Base-by-base conservation (phyloP, 768 basidiomycete species). In the Lentinula lateritia region DNA sequence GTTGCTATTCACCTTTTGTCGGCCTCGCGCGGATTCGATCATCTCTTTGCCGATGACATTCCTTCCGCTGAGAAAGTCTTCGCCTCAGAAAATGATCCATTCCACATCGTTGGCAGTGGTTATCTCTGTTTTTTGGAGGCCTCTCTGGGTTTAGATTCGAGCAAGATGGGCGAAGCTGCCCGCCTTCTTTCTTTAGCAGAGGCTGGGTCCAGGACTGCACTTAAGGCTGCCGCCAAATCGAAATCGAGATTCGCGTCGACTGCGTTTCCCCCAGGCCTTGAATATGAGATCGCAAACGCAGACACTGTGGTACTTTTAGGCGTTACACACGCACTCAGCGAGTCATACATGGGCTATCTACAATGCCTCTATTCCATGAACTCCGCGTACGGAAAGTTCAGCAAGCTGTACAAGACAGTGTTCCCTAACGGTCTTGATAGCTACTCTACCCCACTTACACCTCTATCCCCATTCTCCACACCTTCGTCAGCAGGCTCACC, bases 201-300 rank as follows among this genome's bases (percentile, higher is more conserved):
- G 66, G 81, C 83, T 0, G 84, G 81, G 4, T 79, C 88, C 0
- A 84, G 81, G 67, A 84, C 80, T 62, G 79, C 82, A 53, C 68
- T 71, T 60, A 79, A 73, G 60, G 58, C 55, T 15, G 55, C 55
- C 5, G 12, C 41, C 34, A 56, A 56, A 63, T 68, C 34, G 71
- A 73, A 48, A 61, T 71, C 74, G 58, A 77, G 75, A 65, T 28
- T 28, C 28, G 50, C 52, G 65, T 57, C 71, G 74, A 61, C 76
- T 76, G 71, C 67, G 3, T 43, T 56, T 13, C 55, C 55, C 18
- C 55, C 55, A 3, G 68, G 88, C 6, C 69, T 87, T 7, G 90
- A 93, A 66, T 93, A 85, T 81, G 91, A 93, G 66, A 79, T 93
- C 45, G 69, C 92, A 10, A 82, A 86, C 64, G 87, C 91, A 0